These are phyloP conservation scores for Tolypocladium sp. DNA, from an alignment of 2,329 filamentous ascomycete genomes.

Conservation along the genomic window DNA sequence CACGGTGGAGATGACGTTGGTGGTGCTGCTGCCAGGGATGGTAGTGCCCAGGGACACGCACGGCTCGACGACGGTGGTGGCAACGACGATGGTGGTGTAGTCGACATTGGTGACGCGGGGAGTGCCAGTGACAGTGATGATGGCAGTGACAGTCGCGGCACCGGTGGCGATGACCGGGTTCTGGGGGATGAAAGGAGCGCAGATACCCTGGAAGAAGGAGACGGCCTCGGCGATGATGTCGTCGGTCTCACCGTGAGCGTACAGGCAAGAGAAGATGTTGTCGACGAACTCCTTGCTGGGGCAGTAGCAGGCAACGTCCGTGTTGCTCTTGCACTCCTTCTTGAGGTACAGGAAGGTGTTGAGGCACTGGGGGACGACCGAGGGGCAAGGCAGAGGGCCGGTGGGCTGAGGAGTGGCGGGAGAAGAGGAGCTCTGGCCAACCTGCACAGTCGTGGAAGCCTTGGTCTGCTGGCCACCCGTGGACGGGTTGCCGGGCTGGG, in stretches of 20 bases:
- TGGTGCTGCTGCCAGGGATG: constrained; percentile 25
- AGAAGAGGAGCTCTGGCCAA: constrained; percentile 5
- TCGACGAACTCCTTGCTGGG: constrained; percentile 65
- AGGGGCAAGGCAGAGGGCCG: constrained; percentile 49
- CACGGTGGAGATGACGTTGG: constrained; percentile 40
- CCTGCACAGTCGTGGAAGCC: neutral
- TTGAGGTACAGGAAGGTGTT: constrained; percentile 78
- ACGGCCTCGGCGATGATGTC: constrained; percentile 62
- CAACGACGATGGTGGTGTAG: constrained; percentile 42
- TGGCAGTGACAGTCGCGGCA: constrained; percentile 54
- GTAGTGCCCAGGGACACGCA: neutral
- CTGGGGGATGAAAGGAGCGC: constrained; percentile 59
- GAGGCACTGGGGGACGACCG: constrained; percentile 75
- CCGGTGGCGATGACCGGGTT: constrained; percentile 84
- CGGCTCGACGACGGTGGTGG: constrained; percentile 33
- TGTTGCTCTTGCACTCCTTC: constrained; percentile 69
- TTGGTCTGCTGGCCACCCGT: neutral
- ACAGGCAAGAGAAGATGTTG: constrained; percentile 73
- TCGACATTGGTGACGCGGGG: constrained; percentile 40
- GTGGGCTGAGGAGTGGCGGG: constrained; percentile 17
- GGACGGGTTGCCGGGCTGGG: too few species aligned
- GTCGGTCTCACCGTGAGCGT: constrained; percentile 61
- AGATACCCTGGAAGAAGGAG: constrained; percentile 85
- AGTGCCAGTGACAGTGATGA: constrained; percentile 44
- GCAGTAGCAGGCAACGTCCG: constrained; percentile 80